Evolutionary conservation across 2,329 filamentous ascomycete species (phyloP), one percentile per base, ranked within the genome.

Genomic region (Pestalotiopsis sp.): DNA sequence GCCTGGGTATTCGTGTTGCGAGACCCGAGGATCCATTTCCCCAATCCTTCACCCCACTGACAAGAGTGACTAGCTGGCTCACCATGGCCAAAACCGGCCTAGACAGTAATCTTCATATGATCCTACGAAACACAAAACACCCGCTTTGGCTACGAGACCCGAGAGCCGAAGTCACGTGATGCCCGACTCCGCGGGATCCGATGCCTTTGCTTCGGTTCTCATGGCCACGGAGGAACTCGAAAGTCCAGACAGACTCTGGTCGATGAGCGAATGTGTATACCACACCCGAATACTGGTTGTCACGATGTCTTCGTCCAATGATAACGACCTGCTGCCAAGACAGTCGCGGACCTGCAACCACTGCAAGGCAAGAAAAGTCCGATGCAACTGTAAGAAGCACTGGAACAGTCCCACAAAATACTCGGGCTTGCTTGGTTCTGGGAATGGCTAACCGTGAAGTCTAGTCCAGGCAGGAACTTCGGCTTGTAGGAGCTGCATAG

Each of bases 361-460:
- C 27, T 66, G 64, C 64, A 66, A 66, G n/a, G 64, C 45, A 7
- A 23, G 64, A 23, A 66, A 66, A 49, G 64, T 66, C n/a, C 64
- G 64, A 38, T 66, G 64, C 23, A 58, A 57, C 5, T 20, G 64
- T 66, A 31, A 45, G 64, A 7, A 36, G 23, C 17, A 6, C 13
- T 4, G 31, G 31, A 7, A 4, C 17, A 38, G 31, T 36, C n/a
- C 27, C 31, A 20, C 27, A 36, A 20, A 17, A 62, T 17, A n/a
- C 31, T 27, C 27, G 58, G 14, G 11, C 27, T 36, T 11, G 23
- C 14, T 41, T 23, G 25, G 36, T 31, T 38, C 23, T 36, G 25
- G 38, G 31, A 36, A 63, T n/a, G 9, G 14, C 61, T 39, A 31
- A 63, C 36, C 25, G 17, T 20, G 17, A 23, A 23, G 13, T 66